Percentiles rank a stretch among this genome's conserved stretches.
These are phyloP conservation scores for Glycine soja DNA, from an alignment of 306 rosid species.

Conservation along the genomic window DNA sequence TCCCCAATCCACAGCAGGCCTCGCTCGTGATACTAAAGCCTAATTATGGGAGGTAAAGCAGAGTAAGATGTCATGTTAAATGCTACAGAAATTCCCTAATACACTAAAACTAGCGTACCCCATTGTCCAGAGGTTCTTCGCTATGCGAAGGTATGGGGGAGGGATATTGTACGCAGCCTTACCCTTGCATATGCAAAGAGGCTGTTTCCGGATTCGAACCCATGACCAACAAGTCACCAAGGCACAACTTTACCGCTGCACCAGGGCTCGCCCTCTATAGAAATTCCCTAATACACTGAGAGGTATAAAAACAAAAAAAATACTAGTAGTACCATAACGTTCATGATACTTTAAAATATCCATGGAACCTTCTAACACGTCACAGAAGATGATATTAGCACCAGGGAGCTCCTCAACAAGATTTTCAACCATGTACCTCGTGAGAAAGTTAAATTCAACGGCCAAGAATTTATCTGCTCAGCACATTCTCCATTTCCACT, in stretches of 20 bases:
- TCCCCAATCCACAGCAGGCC: conserved; percentile 94
- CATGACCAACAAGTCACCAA: too few relatives aligned
- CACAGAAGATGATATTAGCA: conserved; percentile 74
- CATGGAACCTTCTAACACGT: conserved; percentile 76
- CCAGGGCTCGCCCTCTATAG: too few relatives aligned
- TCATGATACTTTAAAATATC: conserved; percentile 74
- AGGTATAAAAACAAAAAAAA: neutral
- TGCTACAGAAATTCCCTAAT: conserved; percentile 5
- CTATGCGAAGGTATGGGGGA: too few relatives aligned
- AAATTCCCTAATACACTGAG: neutral
- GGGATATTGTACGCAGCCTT: too few relatives aligned
- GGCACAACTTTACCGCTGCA: too few relatives aligned
- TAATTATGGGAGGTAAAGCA: conserved; percentile 45
- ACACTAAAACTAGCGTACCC: too few relatives aligned
- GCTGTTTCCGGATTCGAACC: too few relatives aligned
- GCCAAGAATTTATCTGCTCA: conserved; percentile 81
- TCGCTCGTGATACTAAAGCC: conserved; percentile 74
- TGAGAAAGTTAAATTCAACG: conserved; percentile 76
- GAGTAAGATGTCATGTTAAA: conserved; percentile 35
- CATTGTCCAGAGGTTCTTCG: too few relatives aligned
- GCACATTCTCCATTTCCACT: conserved; percentile 72
- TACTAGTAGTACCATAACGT: conserved; percentile 59
- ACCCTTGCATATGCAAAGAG: too few relatives aligned
- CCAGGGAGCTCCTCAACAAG: conserved; percentile 64
- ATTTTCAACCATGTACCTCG: conserved; percentile 75